A percentile compares a stretch with the other conserved stretches of the same genome.
These are phyloP conservation scores for Sclerotinia sclerotiorum DNA, from an alignment of 2,329 filamentous ascomycete species.

Conservation along the genomic window DNA sequence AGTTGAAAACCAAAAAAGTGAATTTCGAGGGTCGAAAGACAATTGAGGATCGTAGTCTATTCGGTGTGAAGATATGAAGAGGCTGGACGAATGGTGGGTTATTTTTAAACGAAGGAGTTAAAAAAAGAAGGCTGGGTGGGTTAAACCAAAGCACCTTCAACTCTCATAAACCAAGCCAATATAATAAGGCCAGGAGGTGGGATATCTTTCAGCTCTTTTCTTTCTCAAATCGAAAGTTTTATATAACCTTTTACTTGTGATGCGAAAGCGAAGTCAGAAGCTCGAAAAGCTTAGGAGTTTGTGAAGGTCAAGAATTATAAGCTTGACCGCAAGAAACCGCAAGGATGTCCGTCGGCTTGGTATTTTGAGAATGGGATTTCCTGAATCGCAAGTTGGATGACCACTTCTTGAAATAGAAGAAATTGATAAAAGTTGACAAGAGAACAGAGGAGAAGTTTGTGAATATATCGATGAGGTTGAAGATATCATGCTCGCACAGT, in stretches of 20 bases:
- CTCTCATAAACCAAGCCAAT: neutral
- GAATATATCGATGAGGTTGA: conserved; percentile 24
- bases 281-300: neutral
- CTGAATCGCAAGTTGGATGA: neutral
- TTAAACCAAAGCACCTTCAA: conserved; percentile 10
- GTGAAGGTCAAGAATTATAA: neutral
- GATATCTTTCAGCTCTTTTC: neutral
- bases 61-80: conserved; percentile 19
- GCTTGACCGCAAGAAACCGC: neutral
- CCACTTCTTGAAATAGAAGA: neutral
- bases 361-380: neutral
- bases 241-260: neutral
- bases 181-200: neutral
- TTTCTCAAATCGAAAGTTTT: neutral
- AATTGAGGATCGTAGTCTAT: neutral
- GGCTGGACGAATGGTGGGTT: conserved; percentile 18
- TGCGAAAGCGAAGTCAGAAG: neutral
- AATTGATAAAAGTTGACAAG: neutral
- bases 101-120: conserved; percentile 15
- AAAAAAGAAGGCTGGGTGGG: conserved; percentile 19
- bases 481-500: conserved; percentile 32
- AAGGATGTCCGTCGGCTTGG: neutral
- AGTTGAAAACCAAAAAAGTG: conserved; percentile 4
- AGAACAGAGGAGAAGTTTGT: conserved; percentile 15
- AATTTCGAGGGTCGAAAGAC: conserved; percentile 14